Evolutionary conservation across 129 eudicot genomes (phyloP).

Genomic region (Flaveria brownii): DNA sequence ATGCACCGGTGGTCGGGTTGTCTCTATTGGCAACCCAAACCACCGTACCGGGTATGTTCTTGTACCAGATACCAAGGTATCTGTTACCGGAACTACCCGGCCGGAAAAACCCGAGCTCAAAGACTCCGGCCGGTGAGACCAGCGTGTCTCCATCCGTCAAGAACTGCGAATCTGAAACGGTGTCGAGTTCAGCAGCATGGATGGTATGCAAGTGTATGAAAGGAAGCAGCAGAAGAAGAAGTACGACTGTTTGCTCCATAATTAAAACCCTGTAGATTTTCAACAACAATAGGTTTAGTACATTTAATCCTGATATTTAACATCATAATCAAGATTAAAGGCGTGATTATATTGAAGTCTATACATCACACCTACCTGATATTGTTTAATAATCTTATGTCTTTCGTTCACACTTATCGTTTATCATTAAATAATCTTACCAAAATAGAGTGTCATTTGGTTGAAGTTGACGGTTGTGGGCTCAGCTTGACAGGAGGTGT

Average conservation of each 20-base stretch:
- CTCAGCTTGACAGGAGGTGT: not conserved
- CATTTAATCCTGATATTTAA: not conserved
- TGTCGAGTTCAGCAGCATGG: constrained; percentile 12
- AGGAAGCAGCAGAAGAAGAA: constrained; percentile 8
- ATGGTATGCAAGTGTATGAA: not conserved
- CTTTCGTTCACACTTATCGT: not conserved
- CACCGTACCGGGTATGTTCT: constrained; percentile 9
- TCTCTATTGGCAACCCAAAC: constrained; percentile 42
- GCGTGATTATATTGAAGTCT: not conserved
- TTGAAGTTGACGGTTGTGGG: not conserved
- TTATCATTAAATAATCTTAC: not conserved
- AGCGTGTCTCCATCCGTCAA: constrained; percentile 30
- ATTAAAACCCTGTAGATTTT: not conserved
- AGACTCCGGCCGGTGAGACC: constrained; percentile 20
- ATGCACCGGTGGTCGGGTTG: constrained; percentile 8
- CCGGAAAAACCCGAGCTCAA: constrained; percentile 32
- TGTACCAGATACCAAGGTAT: constrained; percentile 39
- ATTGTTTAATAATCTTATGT: not conserved
- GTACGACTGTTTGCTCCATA: not conserved
- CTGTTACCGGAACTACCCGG: constrained; percentile 7
- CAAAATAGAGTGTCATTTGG: not conserved
- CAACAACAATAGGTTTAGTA: not conserved
- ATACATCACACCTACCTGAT: not conserved
- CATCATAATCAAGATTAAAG: not conserved
- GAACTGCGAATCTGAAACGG: constrained; percentile 13